Conservation (phyloP, 768 basidiomycete species). For the Amyloporia xantha region DNA sequence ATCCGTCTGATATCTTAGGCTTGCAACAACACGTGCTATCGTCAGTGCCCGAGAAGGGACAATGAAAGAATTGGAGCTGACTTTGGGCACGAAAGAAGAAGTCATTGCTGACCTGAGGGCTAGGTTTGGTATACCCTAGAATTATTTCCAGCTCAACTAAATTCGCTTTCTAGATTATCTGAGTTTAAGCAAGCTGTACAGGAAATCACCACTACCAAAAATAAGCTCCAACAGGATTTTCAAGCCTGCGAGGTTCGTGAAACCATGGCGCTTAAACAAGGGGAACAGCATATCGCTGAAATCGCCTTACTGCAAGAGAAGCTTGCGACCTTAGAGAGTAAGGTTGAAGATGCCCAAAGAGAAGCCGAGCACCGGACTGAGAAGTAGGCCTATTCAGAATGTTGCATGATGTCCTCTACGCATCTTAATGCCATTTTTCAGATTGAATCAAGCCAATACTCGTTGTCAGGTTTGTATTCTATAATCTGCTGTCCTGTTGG, state of each 20-base stretch:
- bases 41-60: background rate
- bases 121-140: constrained; percentile 3
- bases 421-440: too few species aligned
- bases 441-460: constrained; percentile 10
- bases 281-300: background rate
- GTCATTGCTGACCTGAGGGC: constrained; percentile 3
- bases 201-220: too few species aligned
- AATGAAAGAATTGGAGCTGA: constrained; percentile 3
- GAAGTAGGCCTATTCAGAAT: constrained; percentile 17
- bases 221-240: constrained; percentile 9
- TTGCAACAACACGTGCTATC: background rate
- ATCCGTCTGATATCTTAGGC: background rate
- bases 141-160: too few species aligned
- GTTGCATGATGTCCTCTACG: too few species aligned
- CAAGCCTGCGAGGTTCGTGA: constrained; percentile 8
- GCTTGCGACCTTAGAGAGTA: background rate
- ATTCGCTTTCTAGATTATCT: too few species aligned
- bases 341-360: background rate
- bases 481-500: too few species aligned
- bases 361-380: constrained; percentile 8
- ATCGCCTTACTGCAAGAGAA: background rate
- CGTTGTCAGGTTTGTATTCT: constrained; percentile 13
- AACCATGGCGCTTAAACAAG: background rate
- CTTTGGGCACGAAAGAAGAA: constrained; percentile 3
- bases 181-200: too few species aligned